A percentile compares a stretch with the other conserved stretches of the same genome.
These are phyloP conservation scores for Neurospora crassa DNA, from an alignment of 2,329 filamentous ascomycete species.

Conservation along the genomic window DNA sequence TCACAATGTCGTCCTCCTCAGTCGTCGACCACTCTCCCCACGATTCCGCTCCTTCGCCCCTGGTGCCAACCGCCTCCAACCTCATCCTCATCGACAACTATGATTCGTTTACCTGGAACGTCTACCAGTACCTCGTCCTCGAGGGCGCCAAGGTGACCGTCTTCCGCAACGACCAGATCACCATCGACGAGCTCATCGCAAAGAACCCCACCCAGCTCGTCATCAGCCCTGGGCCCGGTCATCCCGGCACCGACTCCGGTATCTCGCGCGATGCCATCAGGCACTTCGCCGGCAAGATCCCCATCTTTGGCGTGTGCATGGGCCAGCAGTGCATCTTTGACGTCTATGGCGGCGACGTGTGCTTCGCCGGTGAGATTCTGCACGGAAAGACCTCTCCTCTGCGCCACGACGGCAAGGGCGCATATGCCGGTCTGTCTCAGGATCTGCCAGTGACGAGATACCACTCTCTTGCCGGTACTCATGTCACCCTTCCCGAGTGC, in stretches of 20 bases:
- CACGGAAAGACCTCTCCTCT: constrained; percentile 95
- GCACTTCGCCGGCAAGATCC: constrained; percentile 89
- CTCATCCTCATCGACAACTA: constrained; percentile 97
- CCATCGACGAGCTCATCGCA: constrained; percentile 70
- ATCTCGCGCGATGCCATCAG: constrained; percentile 86
- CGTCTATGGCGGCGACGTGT: constrained; percentile 82
- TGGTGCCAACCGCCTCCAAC: constrained; percentile 74
- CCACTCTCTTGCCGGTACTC: constrained; percentile 89
- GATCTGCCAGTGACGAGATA: constrained; percentile 85
- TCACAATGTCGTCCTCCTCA: constrained; percentile 38
- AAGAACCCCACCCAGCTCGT: constrained; percentile 89
- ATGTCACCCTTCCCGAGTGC: constrained; percentile 73
- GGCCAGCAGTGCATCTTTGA: constrained; percentile 98
- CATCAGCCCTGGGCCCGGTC: constrained; percentile 88
- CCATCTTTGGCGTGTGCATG: constrained; percentile 97
- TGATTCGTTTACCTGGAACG: constrained; percentile 98
- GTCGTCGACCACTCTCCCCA: constrained; percentile 76
- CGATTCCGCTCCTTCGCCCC: constrained; percentile 64
- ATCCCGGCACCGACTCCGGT: constrained; percentile 84
- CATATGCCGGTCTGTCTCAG: constrained; percentile 74
- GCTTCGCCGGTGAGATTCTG: constrained; percentile 88
- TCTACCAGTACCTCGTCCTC: constrained; percentile 96
- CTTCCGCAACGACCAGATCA: constrained; percentile 85
- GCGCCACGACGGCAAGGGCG: constrained; percentile 82
- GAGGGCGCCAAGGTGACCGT: constrained; percentile 89